phyloP scores from a whole-genome alignment of 805 yeast genomes.

The Starmerella riodocensis region DNA sequence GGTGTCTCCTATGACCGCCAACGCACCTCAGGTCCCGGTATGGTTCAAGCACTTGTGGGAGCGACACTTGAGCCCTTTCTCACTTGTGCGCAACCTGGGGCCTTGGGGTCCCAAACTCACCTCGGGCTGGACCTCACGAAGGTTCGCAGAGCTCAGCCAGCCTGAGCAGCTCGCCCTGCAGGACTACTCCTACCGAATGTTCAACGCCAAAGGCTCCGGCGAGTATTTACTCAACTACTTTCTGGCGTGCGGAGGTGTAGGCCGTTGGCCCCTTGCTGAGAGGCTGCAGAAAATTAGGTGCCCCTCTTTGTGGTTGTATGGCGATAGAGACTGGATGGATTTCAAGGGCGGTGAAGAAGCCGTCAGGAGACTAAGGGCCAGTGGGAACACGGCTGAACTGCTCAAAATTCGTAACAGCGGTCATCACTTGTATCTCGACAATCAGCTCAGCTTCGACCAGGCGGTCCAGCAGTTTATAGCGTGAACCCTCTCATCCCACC shows the following conservation, averaged over 20 bases:
- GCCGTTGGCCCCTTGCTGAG: constrained; percentile 55
- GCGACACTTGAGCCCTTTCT: constrained; percentile 71
- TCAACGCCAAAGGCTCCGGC: constrained; percentile 80
- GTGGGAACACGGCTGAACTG: constrained; percentile 23
- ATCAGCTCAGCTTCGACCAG: constrained; percentile 40
- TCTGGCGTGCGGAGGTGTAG: constrained; percentile 82
- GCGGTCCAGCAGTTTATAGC: constrained; percentile 38
- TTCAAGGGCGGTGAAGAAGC: constrained; percentile 31
- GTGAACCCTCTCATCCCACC: too few species aligned
- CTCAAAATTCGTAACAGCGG: constrained; percentile 43
- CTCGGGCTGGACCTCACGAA: constrained; percentile 76
- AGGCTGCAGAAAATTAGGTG: constrained; percentile 39
- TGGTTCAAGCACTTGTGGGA: constrained; percentile 83
- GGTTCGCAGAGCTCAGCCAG: constrained; percentile 48
- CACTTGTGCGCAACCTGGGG: constrained; percentile 62
- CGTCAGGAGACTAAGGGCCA: constrained; percentile 19
- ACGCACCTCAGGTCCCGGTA: constrained; percentile 23
- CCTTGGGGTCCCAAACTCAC: constrained; percentile 74
- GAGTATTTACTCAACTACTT: constrained; percentile 79
- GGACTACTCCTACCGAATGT: constrained; percentile 67
- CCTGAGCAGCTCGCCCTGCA: constrained; percentile 48
- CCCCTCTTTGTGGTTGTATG: constrained; percentile 73
- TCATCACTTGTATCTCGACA: constrained; percentile 63
- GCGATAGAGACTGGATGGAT: constrained; percentile 64
- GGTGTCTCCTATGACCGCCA: constrained; percentile 7